Evolutionary conservation across 768 basidiomycete genomes (phyloP), one percentile per base, ranked within the genome.

Genomic region (Russula earlei): DNA sequence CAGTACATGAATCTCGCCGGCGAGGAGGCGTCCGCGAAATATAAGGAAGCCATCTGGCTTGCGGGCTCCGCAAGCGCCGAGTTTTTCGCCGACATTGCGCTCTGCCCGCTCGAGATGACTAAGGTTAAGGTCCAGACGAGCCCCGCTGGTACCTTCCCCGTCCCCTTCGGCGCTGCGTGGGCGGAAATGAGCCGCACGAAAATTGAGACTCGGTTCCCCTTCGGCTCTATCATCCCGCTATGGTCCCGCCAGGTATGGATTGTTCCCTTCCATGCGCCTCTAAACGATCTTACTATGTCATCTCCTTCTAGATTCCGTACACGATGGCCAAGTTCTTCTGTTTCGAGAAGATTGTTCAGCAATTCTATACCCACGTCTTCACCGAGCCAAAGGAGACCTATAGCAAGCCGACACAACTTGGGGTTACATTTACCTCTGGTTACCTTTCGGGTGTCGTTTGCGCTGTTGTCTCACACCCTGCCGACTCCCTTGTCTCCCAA

Each of bases 261-360:
- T n/a, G n/a, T n/a, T 36, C 51, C n/a, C 34, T 3, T 41, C 10
- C 17, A 7, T 17, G 17, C 27, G n/a, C 22, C 48, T 4, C 31
- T 19, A 38, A 52, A 11, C 47, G n/a, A 61, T 31, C 33, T 31
- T 2, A n/a, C 40, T 34, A 22, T 43, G 54, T 7, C n/a, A n/a
- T 49, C 0, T 17, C 5, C 59, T 52, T 69, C 58, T 70, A 95
- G 87, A 92, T 95, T 66, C 93, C 93, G 52, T 96, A 96, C 79
- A 96, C 93, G 66, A 94, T 96, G 92, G 92, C 92, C 77, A 96
- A 96, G 75, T 96, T 96, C 82, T 91, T 82, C 82, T 91, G 90
- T 81, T 94, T 85, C 70, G 91, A 93, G 71, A 84, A 85, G 77
- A 87, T 87, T 64, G 89, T 87, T 69, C 77, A 83, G 66, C 69